phyloP scores from a whole-genome alignment of 2,329 filamentous ascomycete species.

The Alternaria alternata region DNA sequence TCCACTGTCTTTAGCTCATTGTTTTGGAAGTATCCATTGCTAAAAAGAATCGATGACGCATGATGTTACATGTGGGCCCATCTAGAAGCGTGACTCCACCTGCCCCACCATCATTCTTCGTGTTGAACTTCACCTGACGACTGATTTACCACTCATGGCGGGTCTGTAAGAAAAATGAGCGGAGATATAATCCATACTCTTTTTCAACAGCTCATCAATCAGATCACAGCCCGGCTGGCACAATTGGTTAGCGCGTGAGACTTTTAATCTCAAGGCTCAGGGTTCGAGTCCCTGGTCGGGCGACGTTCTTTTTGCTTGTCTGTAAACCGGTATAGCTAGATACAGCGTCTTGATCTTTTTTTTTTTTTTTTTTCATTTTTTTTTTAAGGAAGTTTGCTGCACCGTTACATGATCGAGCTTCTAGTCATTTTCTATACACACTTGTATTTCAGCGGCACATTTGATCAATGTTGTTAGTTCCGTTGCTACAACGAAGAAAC shows the following conservation, averaged over 20 bases:
- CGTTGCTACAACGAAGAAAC: background rate
- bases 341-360: too few species aligned
- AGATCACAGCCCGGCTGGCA: conserved; percentile 9
- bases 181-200: too few species aligned
- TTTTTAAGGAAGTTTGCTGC: too few species aligned
- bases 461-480: background rate
- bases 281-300: conserved; percentile 39
- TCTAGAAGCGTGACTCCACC: background rate
- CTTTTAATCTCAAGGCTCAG: conserved; percentile 42
- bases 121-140: background rate
- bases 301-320: conserved; percentile 11
- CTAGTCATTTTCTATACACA: too few species aligned
- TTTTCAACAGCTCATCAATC: background rate
- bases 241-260: conserved; percentile 38
- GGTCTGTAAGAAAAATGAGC: too few species aligned
- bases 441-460: too few species aligned
- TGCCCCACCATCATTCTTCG: background rate
- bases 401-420: too few species aligned
- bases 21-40: background rate
- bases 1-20: background rate
- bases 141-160: too few species aligned
- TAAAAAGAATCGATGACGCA: conserved; percentile 1
- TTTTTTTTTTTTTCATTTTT: too few species aligned
- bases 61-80: background rate
- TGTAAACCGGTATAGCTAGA: too few species aligned